These are phyloP conservation scores for Wickerhamiella australiensis DNA, from an alignment of 805 yeast species.

Conservation along the genomic window DNA sequence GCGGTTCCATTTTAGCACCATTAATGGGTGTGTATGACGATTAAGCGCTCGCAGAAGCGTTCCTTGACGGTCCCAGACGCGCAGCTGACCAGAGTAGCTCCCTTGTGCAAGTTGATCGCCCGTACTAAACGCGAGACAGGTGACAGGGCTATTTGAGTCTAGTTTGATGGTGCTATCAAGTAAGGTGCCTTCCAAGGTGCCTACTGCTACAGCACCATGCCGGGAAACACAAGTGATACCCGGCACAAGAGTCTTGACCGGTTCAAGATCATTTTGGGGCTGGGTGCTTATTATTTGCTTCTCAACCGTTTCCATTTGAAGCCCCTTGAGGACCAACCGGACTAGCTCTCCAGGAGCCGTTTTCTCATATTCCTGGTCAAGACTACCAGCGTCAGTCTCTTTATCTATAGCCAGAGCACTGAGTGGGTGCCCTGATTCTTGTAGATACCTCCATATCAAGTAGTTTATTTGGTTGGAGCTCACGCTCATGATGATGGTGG, in stretches of 20 bases:
- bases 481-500: constrained; percentile 51
- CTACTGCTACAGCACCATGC: constrained; percentile 11
- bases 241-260: background rate
- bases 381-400: constrained; percentile 38
- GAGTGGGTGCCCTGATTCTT: constrained; percentile 55
- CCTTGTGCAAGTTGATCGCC: constrained; percentile 45
- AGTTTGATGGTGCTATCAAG: constrained; percentile 2
- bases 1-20: constrained; percentile 49
- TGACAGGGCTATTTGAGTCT: constrained; percentile 8
- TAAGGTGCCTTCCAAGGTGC: constrained; percentile 11
- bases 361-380: constrained; percentile 43
- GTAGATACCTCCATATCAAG: constrained; percentile 83
- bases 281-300: constrained; percentile 12
- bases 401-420: constrained; percentile 72
- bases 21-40: constrained; percentile 42
- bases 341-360: constrained; percentile 62
- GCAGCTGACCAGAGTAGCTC: constrained; percentile 55
- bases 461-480: constrained; percentile 79
- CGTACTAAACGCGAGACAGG: constrained; percentile 13
- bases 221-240: constrained; percentile 3
- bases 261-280: background rate
- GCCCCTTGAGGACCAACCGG: constrained; percentile 72
- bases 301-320: constrained; percentile 63
- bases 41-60: constrained; percentile 42
- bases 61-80: constrained; percentile 71